Evolutionary conservation across 257 asterid genomes (phyloP).

Genomic region (Perilla frutescens): DNA sequence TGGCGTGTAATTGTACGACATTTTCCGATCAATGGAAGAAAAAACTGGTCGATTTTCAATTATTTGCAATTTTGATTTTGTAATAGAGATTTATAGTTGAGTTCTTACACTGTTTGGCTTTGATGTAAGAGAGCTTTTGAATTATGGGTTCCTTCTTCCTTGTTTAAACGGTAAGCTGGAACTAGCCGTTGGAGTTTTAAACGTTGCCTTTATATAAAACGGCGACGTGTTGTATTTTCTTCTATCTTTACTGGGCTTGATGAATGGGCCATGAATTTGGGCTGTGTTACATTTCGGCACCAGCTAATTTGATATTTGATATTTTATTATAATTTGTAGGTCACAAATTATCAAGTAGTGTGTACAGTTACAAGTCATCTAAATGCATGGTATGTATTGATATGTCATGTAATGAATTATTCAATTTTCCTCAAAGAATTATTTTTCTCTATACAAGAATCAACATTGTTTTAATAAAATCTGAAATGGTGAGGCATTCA

Average conservation of each 20-base stretch:
- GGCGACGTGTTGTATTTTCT: slow-evolving; percentile 26
- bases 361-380: no score
- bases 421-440: no score
- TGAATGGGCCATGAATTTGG: background rate
- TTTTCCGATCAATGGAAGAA: slow-evolving; percentile 14
- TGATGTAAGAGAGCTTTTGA: slow-evolving; percentile 39
- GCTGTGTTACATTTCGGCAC: no score
- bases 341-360: no score
- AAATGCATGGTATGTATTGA: no score
- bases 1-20: slow-evolving; percentile 83
- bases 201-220: slow-evolving; percentile 45
- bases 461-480: no score
- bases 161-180: slow-evolving; percentile 50
- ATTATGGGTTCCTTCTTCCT: slow-evolving; percentile 26
- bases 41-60: background rate
- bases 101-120: slow-evolving; percentile 34
- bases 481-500: no score
- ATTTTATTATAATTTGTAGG: no score
- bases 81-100: slow-evolving; percentile 29
- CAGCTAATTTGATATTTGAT: no score
- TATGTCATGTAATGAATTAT: no score
- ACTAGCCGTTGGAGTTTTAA: slow-evolving; percentile 70
- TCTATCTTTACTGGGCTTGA: background rate
- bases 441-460: no score
- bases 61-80: background rate